Conservation (phyloP, 108 stramenopile genomes). For the Asterionellopsis glacialis region DNA sequence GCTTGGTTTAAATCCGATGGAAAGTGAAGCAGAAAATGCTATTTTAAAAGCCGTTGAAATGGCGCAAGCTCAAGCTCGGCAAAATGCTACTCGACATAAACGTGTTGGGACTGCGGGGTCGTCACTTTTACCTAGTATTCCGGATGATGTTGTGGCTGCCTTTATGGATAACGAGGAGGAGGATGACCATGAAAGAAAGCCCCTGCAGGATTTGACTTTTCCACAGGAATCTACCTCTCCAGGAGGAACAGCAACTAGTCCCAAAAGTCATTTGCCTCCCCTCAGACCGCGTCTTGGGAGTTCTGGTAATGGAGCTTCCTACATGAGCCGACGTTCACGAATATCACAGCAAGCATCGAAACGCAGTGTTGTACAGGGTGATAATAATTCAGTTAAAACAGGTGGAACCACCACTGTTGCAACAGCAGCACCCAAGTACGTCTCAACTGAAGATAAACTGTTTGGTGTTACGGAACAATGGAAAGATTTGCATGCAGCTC, state of each 20-base stretch:
- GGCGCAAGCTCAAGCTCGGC: neutral
- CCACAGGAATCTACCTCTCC: no score
- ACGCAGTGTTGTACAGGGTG: neutral
- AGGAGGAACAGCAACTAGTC: no score
- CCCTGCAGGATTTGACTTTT: no score
- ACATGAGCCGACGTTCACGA: neutral
- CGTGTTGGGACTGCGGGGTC: neutral
- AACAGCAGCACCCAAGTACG: neutral
- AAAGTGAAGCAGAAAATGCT: conserved; percentile 12
- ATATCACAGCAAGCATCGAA: neutral
- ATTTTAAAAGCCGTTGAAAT: conserved; percentile 5
- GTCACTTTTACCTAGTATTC: neutral
- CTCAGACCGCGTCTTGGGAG: no score
- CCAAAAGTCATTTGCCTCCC: no score
- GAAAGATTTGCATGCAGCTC: neutral
- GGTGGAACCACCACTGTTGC: neutral
- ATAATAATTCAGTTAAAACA: neutral
- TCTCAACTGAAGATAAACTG: neutral
- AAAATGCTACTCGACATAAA: neutral
- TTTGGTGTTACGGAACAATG: neutral
- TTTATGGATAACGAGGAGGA: neutral
- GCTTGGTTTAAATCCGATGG: conserved; percentile 2
- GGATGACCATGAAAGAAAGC: neutral
- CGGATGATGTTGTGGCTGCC: neutral
- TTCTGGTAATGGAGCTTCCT: no score